A percentile compares a stretch with the other conserved stretches of the same genome.
phyloP scores from a whole-genome alignment of 176 grass and related monocot genomes.

The Rhynchospora pubera region DNA sequence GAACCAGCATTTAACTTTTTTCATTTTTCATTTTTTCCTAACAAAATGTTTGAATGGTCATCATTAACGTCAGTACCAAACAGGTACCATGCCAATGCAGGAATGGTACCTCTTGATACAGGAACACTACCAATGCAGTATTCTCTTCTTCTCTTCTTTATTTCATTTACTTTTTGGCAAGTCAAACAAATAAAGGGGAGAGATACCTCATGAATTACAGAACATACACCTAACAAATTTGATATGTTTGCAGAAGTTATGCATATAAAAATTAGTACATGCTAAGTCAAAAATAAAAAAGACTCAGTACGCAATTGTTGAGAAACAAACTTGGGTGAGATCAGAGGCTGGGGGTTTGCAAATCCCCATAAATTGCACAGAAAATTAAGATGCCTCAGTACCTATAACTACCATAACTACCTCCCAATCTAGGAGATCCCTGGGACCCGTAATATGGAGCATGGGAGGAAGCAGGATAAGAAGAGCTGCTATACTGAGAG shows the following conservation, averaged over 20 bases:
- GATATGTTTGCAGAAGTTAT: neutral
- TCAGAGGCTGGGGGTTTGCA: too few species aligned
- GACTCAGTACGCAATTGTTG: neutral
- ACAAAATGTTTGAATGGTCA: too few species aligned
- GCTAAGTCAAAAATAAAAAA: neutral
- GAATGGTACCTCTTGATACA: neutral
- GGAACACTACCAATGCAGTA: neutral
- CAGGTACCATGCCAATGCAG: neutral
- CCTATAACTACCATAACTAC: conserved; percentile 61
- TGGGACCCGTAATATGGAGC: conserved; percentile 60
- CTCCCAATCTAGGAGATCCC: conserved; percentile 58
- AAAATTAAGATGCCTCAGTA: conserved; percentile 25
- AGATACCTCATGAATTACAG: neutral
- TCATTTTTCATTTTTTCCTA: too few species aligned
- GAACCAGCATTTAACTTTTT: too few species aligned
- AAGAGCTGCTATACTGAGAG: conserved; percentile 51
- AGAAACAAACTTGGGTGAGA: neutral
- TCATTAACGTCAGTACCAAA: neutral
- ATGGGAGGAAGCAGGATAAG: conserved; percentile 49
- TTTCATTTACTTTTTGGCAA: too few species aligned
- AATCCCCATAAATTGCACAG: neutral
- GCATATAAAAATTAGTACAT: neutral
- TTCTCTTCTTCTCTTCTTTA: neutral
- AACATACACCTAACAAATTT: neutral
- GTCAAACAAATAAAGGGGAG: too few species aligned